Percentiles rank a stretch among this genome's conserved stretches.
Conservation (phyloP, 768 basidiomycete genomes). For the Lactarius trivialis region DNA sequence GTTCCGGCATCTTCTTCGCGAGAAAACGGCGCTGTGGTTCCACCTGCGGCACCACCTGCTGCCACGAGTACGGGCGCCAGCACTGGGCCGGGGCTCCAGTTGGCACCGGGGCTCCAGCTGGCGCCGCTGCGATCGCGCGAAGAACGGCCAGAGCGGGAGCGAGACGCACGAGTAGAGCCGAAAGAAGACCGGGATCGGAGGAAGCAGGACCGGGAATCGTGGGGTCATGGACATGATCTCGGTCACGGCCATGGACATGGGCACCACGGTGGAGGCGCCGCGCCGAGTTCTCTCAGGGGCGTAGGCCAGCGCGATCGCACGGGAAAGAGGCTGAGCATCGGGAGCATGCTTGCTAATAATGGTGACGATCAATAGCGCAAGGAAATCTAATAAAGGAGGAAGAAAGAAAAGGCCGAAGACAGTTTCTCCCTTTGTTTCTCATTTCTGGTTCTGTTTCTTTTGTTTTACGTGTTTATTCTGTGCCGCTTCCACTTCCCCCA, state of each 20-base stretch:
- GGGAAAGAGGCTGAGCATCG: slow-evolving; percentile 17
- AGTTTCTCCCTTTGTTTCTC: not conserved
- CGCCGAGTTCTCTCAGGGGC: not conserved
- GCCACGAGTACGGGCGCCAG: not conserved
- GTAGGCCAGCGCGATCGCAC: not conserved
- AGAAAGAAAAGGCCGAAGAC: slow-evolving; percentile 5
- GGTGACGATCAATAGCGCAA: not conserved
- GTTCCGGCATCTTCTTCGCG: slow-evolving; percentile 4
- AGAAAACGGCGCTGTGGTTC: not conserved
- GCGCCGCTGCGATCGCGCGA: slow-evolving; percentile 14
- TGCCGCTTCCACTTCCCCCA: not conserved
- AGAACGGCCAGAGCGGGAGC: slow-evolving; percentile 8
- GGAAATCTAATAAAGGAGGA: not conserved
- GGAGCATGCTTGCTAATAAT: slow-evolving; percentile 8
- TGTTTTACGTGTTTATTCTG: not conserved
- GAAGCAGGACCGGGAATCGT: slow-evolving; percentile 12
- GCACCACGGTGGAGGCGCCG: not conserved
- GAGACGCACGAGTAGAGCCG: slow-evolving; percentile 8
- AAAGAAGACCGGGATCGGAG: slow-evolving; percentile 19
- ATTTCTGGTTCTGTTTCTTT: not conserved
- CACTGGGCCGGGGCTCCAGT: slow-evolving; percentile 13
- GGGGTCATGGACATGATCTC: not conserved
- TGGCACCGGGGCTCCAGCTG: slow-evolving; percentile 19
- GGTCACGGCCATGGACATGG: not conserved
- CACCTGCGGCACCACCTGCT: not conserved